These are phyloP conservation scores for Aspergillus clavatus DNA, from an alignment of 2,329 filamentous ascomycete genomes.

Conservation along the genomic window DNA sequence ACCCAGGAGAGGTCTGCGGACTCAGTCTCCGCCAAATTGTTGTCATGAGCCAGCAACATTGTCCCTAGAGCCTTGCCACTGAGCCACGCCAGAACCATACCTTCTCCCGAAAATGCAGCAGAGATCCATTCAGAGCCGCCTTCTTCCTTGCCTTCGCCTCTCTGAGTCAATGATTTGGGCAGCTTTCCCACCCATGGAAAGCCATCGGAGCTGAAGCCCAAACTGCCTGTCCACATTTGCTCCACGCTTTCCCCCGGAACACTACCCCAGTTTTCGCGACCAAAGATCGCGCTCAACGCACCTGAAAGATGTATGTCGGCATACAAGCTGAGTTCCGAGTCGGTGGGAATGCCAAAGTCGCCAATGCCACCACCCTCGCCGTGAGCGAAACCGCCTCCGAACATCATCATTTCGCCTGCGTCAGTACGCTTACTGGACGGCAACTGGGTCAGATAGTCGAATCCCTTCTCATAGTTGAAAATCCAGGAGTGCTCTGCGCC, in stretches of 20 bases:
- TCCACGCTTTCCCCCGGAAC: conserved; percentile 18
- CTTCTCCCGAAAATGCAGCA: conserved; percentile 27
- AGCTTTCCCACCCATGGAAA: conserved; percentile 49
- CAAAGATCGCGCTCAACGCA: conserved; percentile 23
- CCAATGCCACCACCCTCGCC: conserved; percentile 42
- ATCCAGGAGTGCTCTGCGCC: conserved; percentile 48
- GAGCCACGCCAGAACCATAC: conserved; percentile 32
- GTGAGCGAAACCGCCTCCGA: conserved; percentile 51
- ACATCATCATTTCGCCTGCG: conserved; percentile 45
- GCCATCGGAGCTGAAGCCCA: conserved; percentile 49
- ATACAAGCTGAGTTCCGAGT: conserved; percentile 31
- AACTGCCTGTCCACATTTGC: conserved; percentile 38
- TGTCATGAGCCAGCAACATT: conserved; percentile 21
- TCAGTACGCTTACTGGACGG: conserved; percentile 17
- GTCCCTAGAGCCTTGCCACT: conserved; percentile 24
- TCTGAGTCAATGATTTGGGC: conserved; percentile 13
- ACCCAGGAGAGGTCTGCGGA: conserved; percentile 23
- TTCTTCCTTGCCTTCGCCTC: background rate
- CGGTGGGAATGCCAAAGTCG: conserved; percentile 47
- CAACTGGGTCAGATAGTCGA: conserved; percentile 52
- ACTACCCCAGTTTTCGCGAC: conserved; percentile 18
- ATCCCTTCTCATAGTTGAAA: conserved; percentile 44
- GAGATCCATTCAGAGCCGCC: conserved; percentile 24
- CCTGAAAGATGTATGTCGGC: conserved; percentile 26
- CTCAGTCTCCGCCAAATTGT: background rate